Evolutionary conservation across 1,139 yeast species (phyloP).

Genomic region (Geotrichum klebahnii): DNA sequence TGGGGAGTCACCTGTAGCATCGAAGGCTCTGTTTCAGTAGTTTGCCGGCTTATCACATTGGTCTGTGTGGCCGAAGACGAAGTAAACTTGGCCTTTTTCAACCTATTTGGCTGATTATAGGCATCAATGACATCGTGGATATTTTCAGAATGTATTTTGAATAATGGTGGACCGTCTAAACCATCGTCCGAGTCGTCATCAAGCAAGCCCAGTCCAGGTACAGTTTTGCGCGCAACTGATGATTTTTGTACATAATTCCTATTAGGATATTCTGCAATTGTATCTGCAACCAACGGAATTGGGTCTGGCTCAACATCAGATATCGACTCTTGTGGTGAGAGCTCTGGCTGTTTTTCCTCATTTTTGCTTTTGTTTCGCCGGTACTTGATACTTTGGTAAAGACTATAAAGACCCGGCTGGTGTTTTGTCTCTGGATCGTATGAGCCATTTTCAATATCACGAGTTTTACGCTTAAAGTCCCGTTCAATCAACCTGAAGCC

Average conservation of each 20-base stretch:
- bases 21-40: too few relatives aligned
- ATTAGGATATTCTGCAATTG: neutral
- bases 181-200: too few relatives aligned
- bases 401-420: conserved; percentile 3
- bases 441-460: conserved; percentile 14
- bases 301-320: too few relatives aligned
- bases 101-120: neutral
- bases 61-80: too few relatives aligned
- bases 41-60: too few relatives aligned
- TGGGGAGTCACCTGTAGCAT: too few relatives aligned
- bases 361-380: neutral
- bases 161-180: neutral
- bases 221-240: conserved; percentile 2
- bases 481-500: conserved; percentile 64
- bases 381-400: neutral
- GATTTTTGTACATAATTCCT: neutral
- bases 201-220: conserved; percentile 12
- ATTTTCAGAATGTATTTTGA: conserved; percentile 2
- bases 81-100: too few relatives aligned
- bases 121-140: conserved; percentile 15
- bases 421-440: conserved; percentile 7
- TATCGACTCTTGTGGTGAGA: too few relatives aligned
- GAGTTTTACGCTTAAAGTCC: conserved; percentile 47
- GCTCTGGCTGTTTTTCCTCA: neutral
- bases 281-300: neutral